phyloP scores from a whole-genome alignment of 1,284 basidiomycete genomes.

The Neotropicomus parvogracilis region DNA sequence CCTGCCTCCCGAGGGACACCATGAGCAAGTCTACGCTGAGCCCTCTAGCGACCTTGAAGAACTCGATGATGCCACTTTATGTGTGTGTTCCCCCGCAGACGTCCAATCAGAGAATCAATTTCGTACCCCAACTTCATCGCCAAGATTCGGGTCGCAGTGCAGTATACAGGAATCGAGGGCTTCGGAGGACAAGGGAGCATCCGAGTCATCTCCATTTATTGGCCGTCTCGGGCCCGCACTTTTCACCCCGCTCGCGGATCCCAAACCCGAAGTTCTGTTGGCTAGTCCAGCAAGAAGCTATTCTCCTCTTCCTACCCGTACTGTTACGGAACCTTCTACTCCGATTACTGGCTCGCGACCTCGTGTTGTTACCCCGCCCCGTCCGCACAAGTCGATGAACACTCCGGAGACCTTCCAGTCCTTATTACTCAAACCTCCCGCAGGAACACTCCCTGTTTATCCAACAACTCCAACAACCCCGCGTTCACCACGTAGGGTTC shows the following conservation, averaged over 20 bases:
- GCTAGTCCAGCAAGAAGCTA: not conserved
- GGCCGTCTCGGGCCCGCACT: constrained; percentile 31
- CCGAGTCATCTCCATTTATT: constrained; percentile 22
- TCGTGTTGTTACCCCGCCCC: constrained; percentile 27
- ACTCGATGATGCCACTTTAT: constrained; percentile 16
- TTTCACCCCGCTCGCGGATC: constrained; percentile 15
- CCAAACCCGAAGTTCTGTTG: not conserved
- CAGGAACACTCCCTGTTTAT: constrained; percentile 27
- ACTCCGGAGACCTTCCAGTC: constrained; percentile 35
- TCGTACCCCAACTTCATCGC: constrained; percentile 14
- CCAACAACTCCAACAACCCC: constrained; percentile 29
- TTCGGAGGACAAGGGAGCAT: not conserved
- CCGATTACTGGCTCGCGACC: constrained; percentile 18
- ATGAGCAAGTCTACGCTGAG: constrained; percentile 10
- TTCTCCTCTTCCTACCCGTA: constrained; percentile 6
- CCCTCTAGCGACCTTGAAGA: constrained; percentile 27
- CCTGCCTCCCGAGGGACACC: constrained; percentile 6
- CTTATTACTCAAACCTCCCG: constrained; percentile 30
- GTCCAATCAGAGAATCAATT: constrained; percentile 4
- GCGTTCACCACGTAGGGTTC: constrained; percentile 12
- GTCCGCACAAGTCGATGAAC: constrained; percentile 29
- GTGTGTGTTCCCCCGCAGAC: constrained; percentile 3
- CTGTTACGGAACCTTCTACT: constrained; percentile 23
- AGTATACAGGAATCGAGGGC: constrained; percentile 1
- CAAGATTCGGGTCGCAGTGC: constrained; percentile 8